Base-by-base conservation (phyloP, 2,329 filamentous ascomycete genomes). In the Paramyrothecium sp. region DNA sequence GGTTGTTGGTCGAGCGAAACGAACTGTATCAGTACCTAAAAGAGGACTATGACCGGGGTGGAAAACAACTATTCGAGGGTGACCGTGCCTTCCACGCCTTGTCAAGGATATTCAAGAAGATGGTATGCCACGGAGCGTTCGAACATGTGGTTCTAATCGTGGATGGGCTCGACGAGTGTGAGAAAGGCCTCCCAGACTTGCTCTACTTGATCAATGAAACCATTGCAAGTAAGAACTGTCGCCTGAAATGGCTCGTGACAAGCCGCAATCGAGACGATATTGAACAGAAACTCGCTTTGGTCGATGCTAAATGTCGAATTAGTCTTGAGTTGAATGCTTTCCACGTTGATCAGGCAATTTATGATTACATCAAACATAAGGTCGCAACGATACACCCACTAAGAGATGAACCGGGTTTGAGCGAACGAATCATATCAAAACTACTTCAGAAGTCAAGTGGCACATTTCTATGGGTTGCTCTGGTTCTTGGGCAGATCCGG, bases 91-190 rank as follows among this genome's bases (percentile, higher is more conserved):
- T 70, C 67, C 30, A 64, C 44, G 63, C 67, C 1, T 52, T 83
- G 5, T 69, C 62, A 0, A 56, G 69, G 2, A 73, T 81, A 3
- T 70, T 83, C 1, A 58, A 16, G 0, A 59, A 62, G 4, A 76
- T 83, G 16, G 56, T 83, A 2, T 17, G 68, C 13, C 74, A 80
- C 47, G 55, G 59, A 3, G 63, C 13, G 5, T 55, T 75, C 3
- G 17, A 63, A 1, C 58, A 16, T 0, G 67, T 65, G 0, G 69
- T 69, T 58, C 53, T 83, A 3, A 58, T 81, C 11, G 63, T 83
- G 48, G 77, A 82, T 62, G 78, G 76, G 1, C 73, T 82, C 1
- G 78, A 83, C 56, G 78, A 82, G 61, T 80, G 76, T 56, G 56
- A 52, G 17, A 49, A 34, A 3, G 69, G 63, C 20, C 57, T 63